Evolutionary conservation across 768 basidiomycete genomes (phyloP), one percentile per base, ranked within the genome.

Genomic region (Boletus eberwhitei): DNA sequence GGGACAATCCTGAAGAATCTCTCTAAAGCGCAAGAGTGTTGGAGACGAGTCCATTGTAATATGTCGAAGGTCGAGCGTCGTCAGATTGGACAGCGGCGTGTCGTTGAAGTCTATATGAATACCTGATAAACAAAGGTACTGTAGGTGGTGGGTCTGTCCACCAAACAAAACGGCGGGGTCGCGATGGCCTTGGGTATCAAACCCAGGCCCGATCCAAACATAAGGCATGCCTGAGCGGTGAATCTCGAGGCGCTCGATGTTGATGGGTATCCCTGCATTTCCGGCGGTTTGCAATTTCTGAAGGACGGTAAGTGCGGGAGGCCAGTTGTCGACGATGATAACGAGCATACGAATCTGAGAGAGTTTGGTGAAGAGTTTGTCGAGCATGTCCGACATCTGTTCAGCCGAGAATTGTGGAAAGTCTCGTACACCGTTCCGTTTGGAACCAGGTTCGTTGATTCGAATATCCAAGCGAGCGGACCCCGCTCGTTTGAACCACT

Each of bases 191-290:
- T 60, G 60, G 19, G 72, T 70, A 40, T 74, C 65, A 60, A 74
- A 79, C 12, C 69, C 77, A 8, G 69, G 67, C 11, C 79, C 80
- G 22, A 75, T 60, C 71, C 79, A 79, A 17, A 76, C 57, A 53
- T 76, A 79, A 37, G 79, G 77, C 29, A 68, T 54, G 5, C 81
- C 82, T 14, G 73, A 71, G 32, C 85, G 81, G 67, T 87, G 85
- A 26, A 90, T 67, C 68, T 88, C 87, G 58, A 89, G 71, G 29
- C 81, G 81, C 58, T 85, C 77, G n/a, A 90, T 64, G 38, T 69
- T 72, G 56, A 80, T 73, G 17, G 76, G 69, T 26, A 62, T 55
- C 4, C 73, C 69, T 12, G 67, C 54, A 29, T 59, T 60, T 8
- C 73, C 75, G 3, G 73, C 71, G 4, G 62, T 54, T 48, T 71